These are phyloP conservation scores for Dalbergia oliveri DNA, from an alignment of 306 rosid genomes.

Conservation along the genomic window DNA sequence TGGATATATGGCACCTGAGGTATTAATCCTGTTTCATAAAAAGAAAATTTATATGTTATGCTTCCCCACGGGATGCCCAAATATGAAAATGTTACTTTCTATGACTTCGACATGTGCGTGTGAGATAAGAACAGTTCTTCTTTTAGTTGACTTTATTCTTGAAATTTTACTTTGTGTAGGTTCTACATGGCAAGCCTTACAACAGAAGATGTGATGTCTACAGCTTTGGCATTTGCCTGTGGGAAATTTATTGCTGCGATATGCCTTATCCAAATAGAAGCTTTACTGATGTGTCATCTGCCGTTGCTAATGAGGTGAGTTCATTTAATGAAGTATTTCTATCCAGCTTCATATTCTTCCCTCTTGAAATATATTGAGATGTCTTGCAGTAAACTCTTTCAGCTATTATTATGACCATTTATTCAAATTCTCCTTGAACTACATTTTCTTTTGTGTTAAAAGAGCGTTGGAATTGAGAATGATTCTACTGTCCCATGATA, in stretches of 20 bases:
- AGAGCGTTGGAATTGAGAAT: background rate
- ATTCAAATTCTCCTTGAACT: background rate
- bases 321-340: constrained; percentile 19
- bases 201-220: constrained; percentile 85
- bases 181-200: constrained; percentile 83
- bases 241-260: constrained; percentile 85
- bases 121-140: background rate
- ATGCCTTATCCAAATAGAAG: constrained; percentile 76
- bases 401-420: background rate
- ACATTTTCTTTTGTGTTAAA: background rate
- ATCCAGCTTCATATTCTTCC: background rate
- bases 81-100: background rate
- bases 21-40: constrained; percentile 26
- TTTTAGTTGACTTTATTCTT: background rate
- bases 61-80: background rate
- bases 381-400: background rate
- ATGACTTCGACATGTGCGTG: background rate
- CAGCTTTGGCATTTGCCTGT: constrained; percentile 88
- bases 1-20: constrained; percentile 98
- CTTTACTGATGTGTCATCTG: constrained; percentile 68
- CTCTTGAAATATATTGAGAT: background rate
- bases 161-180: constrained; percentile 55
- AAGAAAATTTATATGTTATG: background rate
- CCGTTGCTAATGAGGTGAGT: constrained; percentile 66
- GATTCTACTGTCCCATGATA: background rate